Base-by-base conservation (phyloP, 129 eudicot species). In the Solidago caesia region DNA sequence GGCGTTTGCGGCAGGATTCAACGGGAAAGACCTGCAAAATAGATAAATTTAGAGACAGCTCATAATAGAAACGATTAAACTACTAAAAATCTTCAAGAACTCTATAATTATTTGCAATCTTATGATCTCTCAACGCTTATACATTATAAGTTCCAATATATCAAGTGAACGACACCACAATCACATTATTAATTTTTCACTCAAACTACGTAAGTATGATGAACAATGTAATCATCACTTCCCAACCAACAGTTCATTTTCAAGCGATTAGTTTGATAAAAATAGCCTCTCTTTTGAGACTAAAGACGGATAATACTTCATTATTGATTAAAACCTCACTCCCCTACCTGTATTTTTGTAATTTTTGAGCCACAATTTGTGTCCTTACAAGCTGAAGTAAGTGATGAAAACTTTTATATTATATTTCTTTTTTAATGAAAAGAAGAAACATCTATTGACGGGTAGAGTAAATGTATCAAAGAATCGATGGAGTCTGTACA, bases 21-120 rank as follows among this genome's bases (percentile, higher is more conserved):
- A 57, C n/a, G 92, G 87, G 60, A 77, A 87, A 14, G 96, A 82
- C 88, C 98, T 93, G 98, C 81, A 82, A 77, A 41, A 42, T 57
- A 64, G 12, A 26, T 43, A 60, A 41, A 52, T 57, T 48, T 72
- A 45, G 72, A 72, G 14, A 10, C 5, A 8, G 39, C 16, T 64
- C 68, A 27, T 6, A 49, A 71, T 14, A 44, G 29, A 44, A 52
- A 56, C 51, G 33, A 44, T 44, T 76, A 16, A 64, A 66, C 39
- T 43, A 29, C 25, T 16, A 56, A 4, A 79, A 65, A 55, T 72
- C 52, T 64, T 79, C 25, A 44, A 45, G 44, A 72, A 56, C 7
- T 13, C 6, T 15, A 44, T 10, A 16, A 56, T 2, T 56, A 9
- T 56, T 56, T 56, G 29, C 27, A 8, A 56, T 56, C 21, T 4